These are phyloP conservation scores for Lactarius quietus DNA, from an alignment of 768 basidiomycete genomes.

Conservation along the genomic window DNA sequence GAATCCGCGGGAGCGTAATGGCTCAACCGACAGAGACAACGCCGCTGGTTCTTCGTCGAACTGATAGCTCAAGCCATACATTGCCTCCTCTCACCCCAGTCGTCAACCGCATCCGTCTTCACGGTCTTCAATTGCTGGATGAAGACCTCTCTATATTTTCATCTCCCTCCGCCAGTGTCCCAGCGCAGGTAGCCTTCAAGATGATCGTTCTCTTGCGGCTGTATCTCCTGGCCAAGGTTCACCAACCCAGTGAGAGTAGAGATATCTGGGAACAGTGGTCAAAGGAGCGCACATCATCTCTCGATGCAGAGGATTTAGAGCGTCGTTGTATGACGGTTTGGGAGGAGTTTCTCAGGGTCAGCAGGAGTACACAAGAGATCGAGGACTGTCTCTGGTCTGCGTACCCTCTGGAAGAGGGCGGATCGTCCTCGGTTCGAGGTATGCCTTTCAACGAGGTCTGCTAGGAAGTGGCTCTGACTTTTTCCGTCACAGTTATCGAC, in stretches of 20 bases:
- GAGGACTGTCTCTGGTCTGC: conserved; percentile 47
- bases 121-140: conserved; percentile 17
- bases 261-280: conserved; percentile 47
- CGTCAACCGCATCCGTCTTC: conserved; percentile 27
- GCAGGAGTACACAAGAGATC: conserved; percentile 41
- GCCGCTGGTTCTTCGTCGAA: conserved; percentile 10
- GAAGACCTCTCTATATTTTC: conserved; percentile 7
- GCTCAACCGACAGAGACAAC: conserved; percentile 23
- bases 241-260: not conserved
- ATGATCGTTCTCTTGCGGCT: conserved; percentile 30
- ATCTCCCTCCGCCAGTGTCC: not conserved
- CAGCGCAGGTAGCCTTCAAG: conserved; percentile 18
- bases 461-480: not conserved
- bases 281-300: conserved; percentile 29
- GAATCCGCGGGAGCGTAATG: no score
- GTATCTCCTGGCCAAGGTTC: conserved; percentile 15
- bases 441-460: not conserved
- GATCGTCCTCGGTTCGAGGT: conserved; percentile 28
- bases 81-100: conserved; percentile 13
- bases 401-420: conserved; percentile 37
- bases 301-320: conserved; percentile 36
- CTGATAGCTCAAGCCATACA: not conserved
- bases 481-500: conserved; percentile 17
- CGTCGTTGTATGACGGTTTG: conserved; percentile 37
- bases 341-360: conserved; percentile 41